Base-by-base conservation (phyloP, 345 rosid species). In the Trapa incisa region DNA sequence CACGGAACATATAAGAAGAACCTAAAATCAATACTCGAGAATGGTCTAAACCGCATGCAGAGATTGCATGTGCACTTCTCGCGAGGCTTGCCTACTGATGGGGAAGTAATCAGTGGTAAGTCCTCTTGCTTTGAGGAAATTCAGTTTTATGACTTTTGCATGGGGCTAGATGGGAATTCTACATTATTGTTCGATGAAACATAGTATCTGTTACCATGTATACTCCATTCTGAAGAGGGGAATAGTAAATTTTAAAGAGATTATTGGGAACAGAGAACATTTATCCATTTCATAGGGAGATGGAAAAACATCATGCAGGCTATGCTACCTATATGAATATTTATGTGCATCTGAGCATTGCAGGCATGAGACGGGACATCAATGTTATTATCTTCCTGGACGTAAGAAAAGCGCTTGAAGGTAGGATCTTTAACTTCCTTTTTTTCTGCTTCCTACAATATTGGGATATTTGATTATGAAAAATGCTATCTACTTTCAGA, bases 51-150 rank as follows among this genome's bases (percentile, higher is more conserved):
- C 68, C 82, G 88, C 45, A 87, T 94, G 99, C 74, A 85, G 66
- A 81, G 97, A 76, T 68, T 88, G 75, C 97, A 94, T 61, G 82
- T 94, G 58, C 97, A 91, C 83, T 94, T 94, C 80, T 84, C 96
- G 42, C 68, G 82, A 71, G 97, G 97, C 71, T 78, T 93, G 74
- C 98, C 96, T 17, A 76, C 84, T 6, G 95, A 90, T 63, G 91
- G 88, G 65, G 82, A 83, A 79, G 96, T 93, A 15, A 88, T 90
- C 10, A 90, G 94, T 57, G 96, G 98, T 88, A 79, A 73, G 22
- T 33, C 12, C 16, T 53, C 11, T 48, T 33, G 16, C 38, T 16
- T 11, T 10, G 36, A 16, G 47, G 17, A 15, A 50, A 50, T 29
- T 50, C 56, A 50, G 22, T 50, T 50, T 50, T 3, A 4, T 15